Percentiles rank a stretch among this genome's conserved stretches.
Conservation (phyloP, 352 stramenopile genomes). For the Pythium coloratum region DNA sequence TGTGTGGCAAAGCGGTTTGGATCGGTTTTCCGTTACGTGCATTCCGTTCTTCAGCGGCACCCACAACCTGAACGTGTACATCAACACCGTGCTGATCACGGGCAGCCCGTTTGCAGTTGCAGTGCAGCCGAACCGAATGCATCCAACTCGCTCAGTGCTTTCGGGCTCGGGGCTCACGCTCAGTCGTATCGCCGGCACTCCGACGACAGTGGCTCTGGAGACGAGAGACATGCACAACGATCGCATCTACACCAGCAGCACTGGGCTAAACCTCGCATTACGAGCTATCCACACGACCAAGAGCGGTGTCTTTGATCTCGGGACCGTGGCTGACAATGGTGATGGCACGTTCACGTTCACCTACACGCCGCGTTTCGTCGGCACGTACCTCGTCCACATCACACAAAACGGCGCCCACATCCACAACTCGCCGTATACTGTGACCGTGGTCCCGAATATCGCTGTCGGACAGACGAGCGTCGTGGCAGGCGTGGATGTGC, state of each 20-base stretch:
- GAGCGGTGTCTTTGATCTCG: constrained; percentile 22
- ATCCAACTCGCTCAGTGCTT: constrained; percentile 42
- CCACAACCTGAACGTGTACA: constrained; percentile 51
- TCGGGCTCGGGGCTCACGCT: constrained; percentile 44
- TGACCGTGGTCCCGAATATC: constrained; percentile 50
- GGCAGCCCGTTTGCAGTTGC: constrained; percentile 46
- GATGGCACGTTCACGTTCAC: constrained; percentile 36
- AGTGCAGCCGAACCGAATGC: constrained; percentile 44
- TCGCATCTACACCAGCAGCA: constrained; percentile 43
- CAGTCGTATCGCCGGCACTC: constrained; percentile 46
- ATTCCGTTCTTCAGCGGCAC: constrained; percentile 45
- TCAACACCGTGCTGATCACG: constrained; percentile 40
- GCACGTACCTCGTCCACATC: constrained; percentile 43
- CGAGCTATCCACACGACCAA: constrained; percentile 41
- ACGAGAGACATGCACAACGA: constrained; percentile 60
- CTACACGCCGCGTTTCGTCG: constrained; percentile 35
- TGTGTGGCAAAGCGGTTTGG: neutral
- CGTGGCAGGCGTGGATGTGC: constrained; percentile 32
- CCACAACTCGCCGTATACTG: constrained; percentile 59
- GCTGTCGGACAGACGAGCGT: constrained; percentile 45
- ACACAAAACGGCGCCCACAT: constrained; percentile 41
- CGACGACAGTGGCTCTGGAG: constrained; percentile 42
- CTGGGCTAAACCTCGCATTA: constrained; percentile 27
- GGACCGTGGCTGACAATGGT: constrained; percentile 27
- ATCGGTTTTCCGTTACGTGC: constrained; percentile 24